Evolutionary conservation across 1,139 yeast species (phyloP), one percentile per base, ranked within the genome.

Genomic region (Pichia cactophila): DNA sequence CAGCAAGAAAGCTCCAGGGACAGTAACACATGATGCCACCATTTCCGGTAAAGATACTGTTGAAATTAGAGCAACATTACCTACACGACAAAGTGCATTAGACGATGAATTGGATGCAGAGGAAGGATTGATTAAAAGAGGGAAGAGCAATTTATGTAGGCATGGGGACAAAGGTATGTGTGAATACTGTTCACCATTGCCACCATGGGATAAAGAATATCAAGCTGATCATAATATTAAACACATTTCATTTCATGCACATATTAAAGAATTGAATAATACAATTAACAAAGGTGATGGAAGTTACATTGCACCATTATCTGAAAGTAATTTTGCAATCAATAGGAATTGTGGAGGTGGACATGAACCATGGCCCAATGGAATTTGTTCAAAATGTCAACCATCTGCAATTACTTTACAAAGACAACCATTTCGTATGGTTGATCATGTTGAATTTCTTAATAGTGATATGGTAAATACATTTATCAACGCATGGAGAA

Each of bases 151-250:
- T 5, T 72, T 89, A 61, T 92, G 98, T 65, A 79, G 83, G 50
- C 98, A 94, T 64, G 88, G 94, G 4, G 90, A 83, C 38, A 85
- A 84, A 59, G 98, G 97, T 3, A 92, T 92, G 98, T 92, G 98
- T 67, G 98, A 92, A 60, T 88, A 89, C 63, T 92, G 98, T 64
- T 82, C 95, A 47, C 97, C 98, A 0, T 70, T 94, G 51, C 96
- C 96, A 43, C 97, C 98, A 2, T 94, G 92, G 86, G 97, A 92
- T 66, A 75, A 77, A 52, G 78, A 74, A 28, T 90, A 89, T 64
- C 83, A 83, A 56, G 79, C 79, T 49, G 84, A 82, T 54, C 73
- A 90, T 57, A 81, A 80, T 29, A 87, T 90, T 64, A 94, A 94
- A 66, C 98, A 92, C 66, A 71, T 81, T 50, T 88, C 97, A 4